A percentile compares a stretch with the other conserved stretches of the same genome.
Conservation (phyloP, 495 filamentous ascomycete species). For the Penicillium paradoxum region DNA sequence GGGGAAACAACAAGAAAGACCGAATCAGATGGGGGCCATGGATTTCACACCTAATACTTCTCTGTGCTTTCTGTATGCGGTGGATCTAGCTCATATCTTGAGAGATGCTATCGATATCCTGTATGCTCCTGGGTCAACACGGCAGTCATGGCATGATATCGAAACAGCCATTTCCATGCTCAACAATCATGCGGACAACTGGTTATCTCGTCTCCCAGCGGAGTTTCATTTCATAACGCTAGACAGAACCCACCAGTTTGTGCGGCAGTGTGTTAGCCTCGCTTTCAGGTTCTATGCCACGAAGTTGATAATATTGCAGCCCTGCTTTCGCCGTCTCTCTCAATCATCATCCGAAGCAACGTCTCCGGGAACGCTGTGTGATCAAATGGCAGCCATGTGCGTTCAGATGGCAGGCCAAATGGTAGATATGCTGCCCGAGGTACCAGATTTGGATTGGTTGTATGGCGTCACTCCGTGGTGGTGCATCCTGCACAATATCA, state of each 20-base stretch:
- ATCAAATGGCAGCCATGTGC: slow-evolving; percentile 44
- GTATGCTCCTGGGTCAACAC: slow-evolving; percentile 18
- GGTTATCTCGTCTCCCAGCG: slow-evolving; percentile 21
- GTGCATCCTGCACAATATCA: slow-evolving; percentile 55
- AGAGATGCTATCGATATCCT: slow-evolving; percentile 20
- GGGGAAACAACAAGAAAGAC: slow-evolving; percentile 1
- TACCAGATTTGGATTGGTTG: slow-evolving; percentile 30
- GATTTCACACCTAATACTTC: slow-evolving; percentile 17
- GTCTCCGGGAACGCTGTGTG: slow-evolving; percentile 33
- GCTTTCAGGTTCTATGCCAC: slow-evolving; percentile 53
- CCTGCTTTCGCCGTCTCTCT: slow-evolving; percentile 52
- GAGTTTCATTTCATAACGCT: slow-evolving; percentile 25
- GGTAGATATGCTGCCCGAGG: slow-evolving; percentile 43
- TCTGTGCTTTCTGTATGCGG: slow-evolving; percentile 21
- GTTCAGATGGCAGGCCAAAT: slow-evolving; percentile 46
- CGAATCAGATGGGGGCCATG: not conserved
- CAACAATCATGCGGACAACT: slow-evolving; percentile 19
- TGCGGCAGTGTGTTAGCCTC: slow-evolving; percentile 27
- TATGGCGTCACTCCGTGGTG: slow-evolving; percentile 54
- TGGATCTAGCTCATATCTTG: slow-evolving; percentile 23
- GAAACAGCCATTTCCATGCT: slow-evolving; percentile 17
- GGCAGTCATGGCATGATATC: slow-evolving; percentile 21
- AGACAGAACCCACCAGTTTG: slow-evolving; percentile 27
- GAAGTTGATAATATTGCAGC: slow-evolving; percentile 52
- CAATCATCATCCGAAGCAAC: not conserved